These are phyloP conservation scores for Colletotrichum somersetense DNA, from an alignment of 2,329 filamentous ascomycete genomes.

Conservation along the genomic window DNA sequence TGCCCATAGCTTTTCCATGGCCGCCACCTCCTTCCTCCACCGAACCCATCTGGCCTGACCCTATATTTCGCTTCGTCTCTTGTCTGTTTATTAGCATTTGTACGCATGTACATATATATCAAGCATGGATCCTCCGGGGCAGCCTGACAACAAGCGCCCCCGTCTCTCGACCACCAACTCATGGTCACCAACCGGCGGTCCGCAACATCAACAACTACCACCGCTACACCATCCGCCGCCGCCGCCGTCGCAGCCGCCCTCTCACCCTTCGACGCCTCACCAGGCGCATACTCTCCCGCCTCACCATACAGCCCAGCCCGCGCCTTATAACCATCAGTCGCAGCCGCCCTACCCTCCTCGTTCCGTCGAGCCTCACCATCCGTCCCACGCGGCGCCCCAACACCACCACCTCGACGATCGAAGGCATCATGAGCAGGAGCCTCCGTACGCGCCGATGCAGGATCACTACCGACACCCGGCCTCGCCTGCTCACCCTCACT, in stretches of 20 bases:
- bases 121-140: constrained; percentile 71
- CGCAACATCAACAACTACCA: constrained; percentile 60
- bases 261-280: constrained; percentile 50
- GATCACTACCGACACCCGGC: constrained; percentile 64
- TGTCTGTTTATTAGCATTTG: constrained; percentile 42
- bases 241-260: constrained; percentile 56
- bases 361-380: constrained; percentile 54
- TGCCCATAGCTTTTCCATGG: constrained; percentile 53
- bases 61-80: constrained; percentile 42
- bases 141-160: constrained; percentile 70
- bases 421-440: constrained; percentile 68
- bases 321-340: constrained; percentile 51
- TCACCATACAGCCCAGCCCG: constrained; percentile 54
- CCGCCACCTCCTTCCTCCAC: constrained; percentile 41
- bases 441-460: constrained; percentile 65
- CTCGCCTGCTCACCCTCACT: constrained; percentile 59
- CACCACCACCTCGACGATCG: constrained; percentile 58
- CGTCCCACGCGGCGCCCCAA: constrained; percentile 48
- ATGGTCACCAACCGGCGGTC: constrained; percentile 58
- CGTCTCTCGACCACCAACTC: constrained; percentile 61
- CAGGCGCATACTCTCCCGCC: constrained; percentile 50
- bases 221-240: constrained; percentile 58
- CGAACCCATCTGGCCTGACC: constrained; percentile 44
- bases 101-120: constrained; percentile 59
- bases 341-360: constrained; percentile 49